Evolutionary conservation across 2,329 filamentous ascomycete genomes (phyloP).

Genomic region (Cytospora schulzeri): DNA sequence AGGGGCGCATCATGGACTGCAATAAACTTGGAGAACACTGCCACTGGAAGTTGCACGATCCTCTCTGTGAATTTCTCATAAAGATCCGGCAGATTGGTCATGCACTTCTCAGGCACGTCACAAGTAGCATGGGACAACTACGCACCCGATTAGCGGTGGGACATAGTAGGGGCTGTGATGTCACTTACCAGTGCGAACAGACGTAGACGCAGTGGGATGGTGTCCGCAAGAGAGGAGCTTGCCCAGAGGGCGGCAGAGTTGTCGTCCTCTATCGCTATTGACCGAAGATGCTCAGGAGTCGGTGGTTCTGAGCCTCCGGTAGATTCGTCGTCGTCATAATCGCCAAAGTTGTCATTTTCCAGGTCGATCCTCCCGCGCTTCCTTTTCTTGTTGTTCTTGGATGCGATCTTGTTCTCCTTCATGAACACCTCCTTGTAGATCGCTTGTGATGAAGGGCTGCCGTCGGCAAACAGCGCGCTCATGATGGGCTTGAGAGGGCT

Average conservation of each 20-base stretch:
- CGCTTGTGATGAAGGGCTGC: slow-evolving; percentile 51
- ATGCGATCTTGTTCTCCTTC: slow-evolving; percentile 59
- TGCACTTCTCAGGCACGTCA: slow-evolving; percentile 46
- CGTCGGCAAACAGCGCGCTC: slow-evolving; percentile 69
- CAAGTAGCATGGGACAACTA: slow-evolving; percentile 49
- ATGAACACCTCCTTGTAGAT: slow-evolving; percentile 69
- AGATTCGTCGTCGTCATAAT: slow-evolving; percentile 58
- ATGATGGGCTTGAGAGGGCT: slow-evolving; percentile 58
- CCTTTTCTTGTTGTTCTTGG: slow-evolving; percentile 49
- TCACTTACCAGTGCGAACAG: slow-evolving; percentile 58
- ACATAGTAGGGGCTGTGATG: neutral
- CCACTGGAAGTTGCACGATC: slow-evolving; percentile 60
- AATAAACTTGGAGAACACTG: slow-evolving; percentile 59
- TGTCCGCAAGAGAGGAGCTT: slow-evolving; percentile 50
- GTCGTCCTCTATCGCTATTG: slow-evolving; percentile 37
- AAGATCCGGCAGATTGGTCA: slow-evolving; percentile 51
- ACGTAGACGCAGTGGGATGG: slow-evolving; percentile 63
- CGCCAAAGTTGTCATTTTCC: slow-evolving; percentile 61
- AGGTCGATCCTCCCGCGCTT: slow-evolving; percentile 56
- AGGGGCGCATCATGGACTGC: slow-evolving; percentile 44
- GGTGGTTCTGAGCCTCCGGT: slow-evolving; percentile 50
- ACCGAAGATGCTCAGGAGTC: slow-evolving; percentile 44
- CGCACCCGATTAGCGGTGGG: slow-evolving; percentile 28
- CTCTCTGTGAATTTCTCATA: slow-evolving; percentile 61
- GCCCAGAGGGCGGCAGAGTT: slow-evolving; percentile 19